Conservation (phyloP, 2,329 filamentous ascomycete species). For the Colletotrichum tropicale region DNA sequence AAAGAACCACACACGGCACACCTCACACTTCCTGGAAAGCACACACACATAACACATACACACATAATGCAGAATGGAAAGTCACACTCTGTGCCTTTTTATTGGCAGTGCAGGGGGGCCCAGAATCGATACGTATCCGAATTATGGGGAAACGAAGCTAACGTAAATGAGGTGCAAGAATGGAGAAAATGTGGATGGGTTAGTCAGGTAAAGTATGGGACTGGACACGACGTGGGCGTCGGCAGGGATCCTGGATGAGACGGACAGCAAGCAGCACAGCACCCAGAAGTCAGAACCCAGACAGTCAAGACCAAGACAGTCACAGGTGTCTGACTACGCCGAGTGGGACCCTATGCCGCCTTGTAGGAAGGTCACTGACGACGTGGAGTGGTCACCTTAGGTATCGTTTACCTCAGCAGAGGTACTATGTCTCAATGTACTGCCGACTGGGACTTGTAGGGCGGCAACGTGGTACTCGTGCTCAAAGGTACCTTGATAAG, state of each 20-base stretch:
- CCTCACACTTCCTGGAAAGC: too few species aligned
- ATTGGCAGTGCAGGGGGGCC: not conserved
- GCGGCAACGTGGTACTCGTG: not conserved
- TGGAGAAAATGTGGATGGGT: slow-evolving; percentile 8
- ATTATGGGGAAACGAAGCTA: slow-evolving; percentile 18
- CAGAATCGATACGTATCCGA: slow-evolving; percentile 3
- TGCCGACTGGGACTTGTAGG: not conserved
- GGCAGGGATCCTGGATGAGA: slow-evolving; percentile 9
- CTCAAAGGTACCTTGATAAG: not conserved
- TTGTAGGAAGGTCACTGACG: not conserved
- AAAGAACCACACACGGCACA: not conserved
- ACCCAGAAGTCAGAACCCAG: not conserved
- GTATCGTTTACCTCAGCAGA: not conserved
- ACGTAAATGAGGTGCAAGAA: not conserved
- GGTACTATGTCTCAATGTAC: not conserved
- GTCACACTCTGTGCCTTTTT: not conserved
- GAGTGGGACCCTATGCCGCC: not conserved
- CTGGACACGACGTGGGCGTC: not conserved
- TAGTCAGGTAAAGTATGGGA: slow-evolving; percentile 12
- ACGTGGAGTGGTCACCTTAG: not conserved
- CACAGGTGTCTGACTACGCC: not conserved
- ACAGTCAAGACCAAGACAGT: not conserved
- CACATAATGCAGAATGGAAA: not conserved
- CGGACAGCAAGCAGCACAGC: not conserved
- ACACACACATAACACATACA: not conserved